Evolutionary conservation across 1,284 basidiomycete genomes (phyloP).

Genomic region (Earliella scabrosa): DNA sequence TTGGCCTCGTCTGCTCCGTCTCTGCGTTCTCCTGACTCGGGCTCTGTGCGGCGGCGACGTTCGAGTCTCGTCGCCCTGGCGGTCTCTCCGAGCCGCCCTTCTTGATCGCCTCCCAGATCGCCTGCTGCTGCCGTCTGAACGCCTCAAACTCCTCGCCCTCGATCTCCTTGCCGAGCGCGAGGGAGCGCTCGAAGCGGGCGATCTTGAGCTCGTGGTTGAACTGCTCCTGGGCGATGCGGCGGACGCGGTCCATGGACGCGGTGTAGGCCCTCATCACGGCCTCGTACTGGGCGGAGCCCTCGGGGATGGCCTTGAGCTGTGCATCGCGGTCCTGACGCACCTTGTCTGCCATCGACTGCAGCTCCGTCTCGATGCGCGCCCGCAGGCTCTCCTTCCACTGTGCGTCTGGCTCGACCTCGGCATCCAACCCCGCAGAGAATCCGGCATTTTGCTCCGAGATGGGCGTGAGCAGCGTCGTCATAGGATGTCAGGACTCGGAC

Average conservation of each 20-base stretch:
- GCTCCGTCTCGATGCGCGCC: slow-evolving; percentile 46
- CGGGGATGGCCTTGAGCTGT: slow-evolving; percentile 39
- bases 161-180: slow-evolving; percentile 22
- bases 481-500: slow-evolving; percentile 15
- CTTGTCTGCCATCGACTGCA: slow-evolving; percentile 50
- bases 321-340: slow-evolving; percentile 47
- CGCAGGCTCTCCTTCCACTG: slow-evolving; percentile 52
- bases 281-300: slow-evolving; percentile 33
- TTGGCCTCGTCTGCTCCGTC: no score
- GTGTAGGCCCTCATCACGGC: slow-evolving; percentile 42
- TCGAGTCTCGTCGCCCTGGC: slow-evolving; percentile 13
- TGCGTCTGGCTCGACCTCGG: slow-evolving; percentile 47
- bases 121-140: slow-evolving; percentile 36
- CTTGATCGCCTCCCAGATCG: slow-evolving; percentile 35
- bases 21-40: slow-evolving; percentile 17
- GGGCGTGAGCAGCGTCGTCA: slow-evolving; percentile 27
- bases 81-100: slow-evolving; percentile 22
- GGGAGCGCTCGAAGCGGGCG: slow-evolving; percentile 22
- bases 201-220: slow-evolving; percentile 30
- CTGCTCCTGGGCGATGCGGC: slow-evolving; percentile 35
- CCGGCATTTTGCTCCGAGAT: slow-evolving; percentile 24
- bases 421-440: slow-evolving; percentile 40
- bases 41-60: slow-evolving; percentile 7
- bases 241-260: slow-evolving; percentile 39
- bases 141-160: slow-evolving; percentile 35